phyloP scores from a whole-genome alignment of 2,329 filamentous ascomycete species.

The Microdochium bolleyi region DNA sequence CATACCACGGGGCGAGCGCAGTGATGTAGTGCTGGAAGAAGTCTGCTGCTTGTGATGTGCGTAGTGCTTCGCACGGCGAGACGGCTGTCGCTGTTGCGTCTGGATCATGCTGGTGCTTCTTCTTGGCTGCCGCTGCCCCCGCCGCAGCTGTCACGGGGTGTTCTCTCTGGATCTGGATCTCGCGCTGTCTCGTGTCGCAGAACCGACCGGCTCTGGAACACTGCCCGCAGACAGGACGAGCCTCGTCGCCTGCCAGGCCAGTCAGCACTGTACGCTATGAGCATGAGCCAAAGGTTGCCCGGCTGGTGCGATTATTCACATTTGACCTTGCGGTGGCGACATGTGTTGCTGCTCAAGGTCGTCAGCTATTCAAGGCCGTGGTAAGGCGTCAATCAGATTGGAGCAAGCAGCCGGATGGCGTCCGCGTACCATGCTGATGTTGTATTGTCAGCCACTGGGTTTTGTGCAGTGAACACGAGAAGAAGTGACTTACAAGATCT shows the following conservation, averaged over 20 bases:
- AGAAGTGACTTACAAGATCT: background rate
- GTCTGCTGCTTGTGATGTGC: slow-evolving; percentile 19
- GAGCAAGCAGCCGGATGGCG: background rate
- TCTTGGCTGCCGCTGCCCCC: too few species aligned
- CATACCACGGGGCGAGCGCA: slow-evolving; percentile 35
- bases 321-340: slow-evolving; percentile 26
- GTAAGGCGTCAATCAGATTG: too few species aligned
- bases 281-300: too few species aligned
- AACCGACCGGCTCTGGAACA: slow-evolving; percentile 22
- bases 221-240: slow-evolving; percentile 21
- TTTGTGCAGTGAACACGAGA: too few species aligned
- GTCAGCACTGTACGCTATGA: too few species aligned
- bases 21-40: slow-evolving; percentile 31
- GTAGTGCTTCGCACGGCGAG: slow-evolving; percentile 18
- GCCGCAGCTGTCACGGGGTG: slow-evolving; percentile 1
- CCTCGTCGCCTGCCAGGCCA: slow-evolving; percentile 21
- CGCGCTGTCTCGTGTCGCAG: slow-evolving; percentile 21
- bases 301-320: too few species aligned
- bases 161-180: background rate
- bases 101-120: too few species aligned
- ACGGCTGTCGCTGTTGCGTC: background rate
- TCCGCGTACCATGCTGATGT: background rate
- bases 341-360: slow-evolving; percentile 22
- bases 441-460: background rate
- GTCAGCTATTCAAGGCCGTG: too few species aligned